phyloP scores from a whole-genome alignment of 2,329 filamentous ascomycete species.

The Diatrype stigma region DNA sequence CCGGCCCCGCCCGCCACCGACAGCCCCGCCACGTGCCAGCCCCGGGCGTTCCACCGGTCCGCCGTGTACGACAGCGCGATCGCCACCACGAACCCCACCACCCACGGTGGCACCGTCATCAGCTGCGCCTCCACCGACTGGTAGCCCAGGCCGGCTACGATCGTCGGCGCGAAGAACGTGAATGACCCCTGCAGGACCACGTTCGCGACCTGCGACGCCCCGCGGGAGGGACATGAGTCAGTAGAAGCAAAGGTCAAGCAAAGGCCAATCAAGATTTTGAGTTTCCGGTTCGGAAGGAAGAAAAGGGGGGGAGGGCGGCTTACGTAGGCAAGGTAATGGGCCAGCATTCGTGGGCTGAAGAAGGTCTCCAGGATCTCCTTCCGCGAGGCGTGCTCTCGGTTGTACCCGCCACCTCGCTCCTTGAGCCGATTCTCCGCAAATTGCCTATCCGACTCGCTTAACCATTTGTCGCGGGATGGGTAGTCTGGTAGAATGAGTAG shows the following conservation, averaged over 20 bases:
- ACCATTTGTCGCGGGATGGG: conserved; percentile 18
- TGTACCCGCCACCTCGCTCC: conserved; percentile 30
- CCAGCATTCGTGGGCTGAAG: conserved; percentile 32
- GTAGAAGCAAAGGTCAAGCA: too few relatives aligned
- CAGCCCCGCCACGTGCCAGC: conserved; percentile 20
- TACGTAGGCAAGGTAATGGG: conserved; percentile 31
- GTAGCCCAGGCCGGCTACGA: conserved; percentile 40
- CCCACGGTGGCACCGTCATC: conserved; percentile 25
- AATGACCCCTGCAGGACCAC: conserved; percentile 30
- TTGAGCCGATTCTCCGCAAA: conserved; percentile 20
- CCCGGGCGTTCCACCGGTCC: conserved; percentile 18
- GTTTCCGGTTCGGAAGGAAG: too few relatives aligned
- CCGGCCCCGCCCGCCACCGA: conserved; percentile 26
- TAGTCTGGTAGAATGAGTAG: conserved; percentile 21
- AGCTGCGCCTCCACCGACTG: conserved; percentile 23
- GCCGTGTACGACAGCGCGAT: conserved; percentile 21
- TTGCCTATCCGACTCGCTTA: conserved; percentile 14
- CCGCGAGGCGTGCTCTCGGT: conserved; percentile 28
- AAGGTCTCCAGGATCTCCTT: conserved; percentile 33
- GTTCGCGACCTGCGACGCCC: conserved; percentile 25
- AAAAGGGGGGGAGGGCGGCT: too few relatives aligned
- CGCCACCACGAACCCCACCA: conserved; percentile 22
- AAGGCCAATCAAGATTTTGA: too few relatives aligned
- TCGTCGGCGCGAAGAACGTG: conserved; percentile 49
- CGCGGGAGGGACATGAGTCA: not conserved